Conservation (phyloP, 73 alveolate species). For the Paramecium tetraurelia region DNA sequence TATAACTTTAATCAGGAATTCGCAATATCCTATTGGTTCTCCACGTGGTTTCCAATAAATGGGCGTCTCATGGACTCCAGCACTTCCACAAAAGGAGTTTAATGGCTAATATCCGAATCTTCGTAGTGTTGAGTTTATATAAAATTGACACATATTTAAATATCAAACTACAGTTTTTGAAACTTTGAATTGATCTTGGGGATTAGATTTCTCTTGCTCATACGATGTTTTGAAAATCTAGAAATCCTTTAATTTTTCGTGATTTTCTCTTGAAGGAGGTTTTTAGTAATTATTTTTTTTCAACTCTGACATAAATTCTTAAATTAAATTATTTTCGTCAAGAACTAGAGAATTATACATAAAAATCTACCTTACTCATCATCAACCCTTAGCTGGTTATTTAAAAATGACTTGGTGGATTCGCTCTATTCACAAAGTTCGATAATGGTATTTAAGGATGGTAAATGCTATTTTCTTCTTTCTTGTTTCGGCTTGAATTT, state of each 20-base stretch:
- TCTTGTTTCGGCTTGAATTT: background rate
- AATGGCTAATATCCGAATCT: background rate
- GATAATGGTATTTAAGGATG: conserved; percentile 23
- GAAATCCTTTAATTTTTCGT: background rate
- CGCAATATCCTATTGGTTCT: background rate
- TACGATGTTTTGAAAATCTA: background rate
- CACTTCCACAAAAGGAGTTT: background rate
- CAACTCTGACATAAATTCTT: background rate
- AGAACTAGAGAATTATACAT: background rate
- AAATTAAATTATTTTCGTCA: background rate
- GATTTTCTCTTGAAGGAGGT: conserved; percentile 31
- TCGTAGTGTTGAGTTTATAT: background rate
- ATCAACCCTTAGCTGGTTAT: background rate
- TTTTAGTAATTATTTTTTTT: background rate
- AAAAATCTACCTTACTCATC: background rate
- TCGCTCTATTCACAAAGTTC: conserved; percentile 40
- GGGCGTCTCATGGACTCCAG: background rate
- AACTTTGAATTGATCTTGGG: background rate
- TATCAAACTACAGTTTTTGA: background rate
- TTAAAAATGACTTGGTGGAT: background rate
- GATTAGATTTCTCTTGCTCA: background rate
- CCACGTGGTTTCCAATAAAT: background rate
- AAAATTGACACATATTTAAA: background rate
- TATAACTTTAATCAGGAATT: background rate
- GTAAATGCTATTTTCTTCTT: background rate